Evolutionary conservation across 768 basidiomycete species (phyloP).

Genomic region (Mycena floridula): DNA sequence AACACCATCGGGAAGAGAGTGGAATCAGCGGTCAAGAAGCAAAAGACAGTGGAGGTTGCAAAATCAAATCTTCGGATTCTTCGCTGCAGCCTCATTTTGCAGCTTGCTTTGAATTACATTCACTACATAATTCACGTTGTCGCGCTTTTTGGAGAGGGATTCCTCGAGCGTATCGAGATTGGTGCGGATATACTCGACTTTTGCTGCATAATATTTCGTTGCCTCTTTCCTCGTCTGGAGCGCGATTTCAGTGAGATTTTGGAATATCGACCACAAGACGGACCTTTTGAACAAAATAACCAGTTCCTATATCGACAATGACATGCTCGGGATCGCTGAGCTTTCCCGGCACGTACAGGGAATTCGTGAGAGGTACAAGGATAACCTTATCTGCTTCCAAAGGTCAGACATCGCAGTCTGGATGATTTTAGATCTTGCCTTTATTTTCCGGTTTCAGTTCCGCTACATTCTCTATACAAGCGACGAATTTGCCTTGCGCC

Average conservation of each 20-base stretch:
- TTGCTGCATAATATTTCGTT: constrained; percentile 70
- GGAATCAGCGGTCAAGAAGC: too few relatives aligned
- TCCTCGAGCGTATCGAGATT: constrained; percentile 87
- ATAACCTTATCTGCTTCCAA: constrained; percentile 88
- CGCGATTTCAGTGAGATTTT: not conserved
- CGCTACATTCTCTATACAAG: constrained; percentile 75
- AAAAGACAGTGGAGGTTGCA: too few relatives aligned
- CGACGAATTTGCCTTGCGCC: constrained; percentile 88
- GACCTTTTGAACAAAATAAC: constrained; percentile 92
- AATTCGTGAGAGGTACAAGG: constrained; percentile 89
- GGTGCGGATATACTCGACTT: constrained; percentile 73
- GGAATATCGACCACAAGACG: not conserved
- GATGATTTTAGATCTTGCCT: constrained; percentile 21
- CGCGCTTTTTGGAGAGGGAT: constrained; percentile 87
- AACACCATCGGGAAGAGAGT: too few relatives aligned
- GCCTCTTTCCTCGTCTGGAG: constrained; percentile 76
- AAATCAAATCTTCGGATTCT: not conserved
- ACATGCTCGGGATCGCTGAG: constrained; percentile 80
- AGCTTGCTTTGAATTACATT: constrained; percentile 66
- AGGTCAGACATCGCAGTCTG: not conserved
- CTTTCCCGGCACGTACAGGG: constrained; percentile 92
- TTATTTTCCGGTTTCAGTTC: constrained; percentile 70
- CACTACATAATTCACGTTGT: constrained; percentile 73
- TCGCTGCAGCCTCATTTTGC: constrained; percentile 3
- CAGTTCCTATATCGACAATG: constrained; percentile 93